Conservation (phyloP, 2,329 filamentous ascomycete species). For the Venturia aucupariae region DNA sequence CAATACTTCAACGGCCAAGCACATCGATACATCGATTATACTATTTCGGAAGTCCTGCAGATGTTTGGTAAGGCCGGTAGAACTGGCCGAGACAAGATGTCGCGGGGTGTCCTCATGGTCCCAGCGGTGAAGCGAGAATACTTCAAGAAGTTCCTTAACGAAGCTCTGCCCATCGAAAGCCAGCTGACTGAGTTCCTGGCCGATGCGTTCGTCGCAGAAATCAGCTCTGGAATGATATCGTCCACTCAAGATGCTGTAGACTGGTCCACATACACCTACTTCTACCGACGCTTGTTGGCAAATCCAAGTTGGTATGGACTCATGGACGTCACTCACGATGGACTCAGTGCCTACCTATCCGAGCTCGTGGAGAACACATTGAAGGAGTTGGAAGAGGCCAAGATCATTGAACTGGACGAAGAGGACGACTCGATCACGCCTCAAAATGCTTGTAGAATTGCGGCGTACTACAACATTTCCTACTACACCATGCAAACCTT, state of each 20-base stretch:
- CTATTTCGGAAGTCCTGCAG: constrained; percentile 85
- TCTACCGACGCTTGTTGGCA: constrained; percentile 86
- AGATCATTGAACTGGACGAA: constrained; percentile 92
- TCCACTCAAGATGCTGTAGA: constrained; percentile 96
- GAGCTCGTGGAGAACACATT: constrained; percentile 89
- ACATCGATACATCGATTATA: constrained; percentile 95
- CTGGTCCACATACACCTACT: constrained; percentile 98
- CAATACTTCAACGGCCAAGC: constrained; percentile 96
- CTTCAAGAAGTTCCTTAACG: constrained; percentile 97
- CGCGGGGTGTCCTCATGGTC: constrained; percentile 92
- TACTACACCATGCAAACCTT: constrained; percentile 99
- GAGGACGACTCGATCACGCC: constrained; percentile 77
- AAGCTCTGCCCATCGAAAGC: constrained; percentile 90
- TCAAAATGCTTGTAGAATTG: constrained; percentile 95
- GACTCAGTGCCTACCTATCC: constrained; percentile 86
- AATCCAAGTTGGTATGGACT: constrained; percentile 96
- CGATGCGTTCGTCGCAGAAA: constrained; percentile 93
- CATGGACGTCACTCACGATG: constrained; percentile 72
- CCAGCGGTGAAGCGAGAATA: constrained; percentile 91
- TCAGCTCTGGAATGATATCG: constrained; percentile 90
- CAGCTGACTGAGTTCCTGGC: constrained; percentile 86
- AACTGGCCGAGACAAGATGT: constrained; percentile 66
- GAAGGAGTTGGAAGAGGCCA: constrained; percentile 82
- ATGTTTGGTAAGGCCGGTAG: constrained; percentile 95
- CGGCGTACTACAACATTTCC: constrained; percentile 97